These are phyloP conservation scores for Pleurotus tuoliensis DNA, from an alignment of 768 basidiomycete genomes.

Conservation along the genomic window DNA sequence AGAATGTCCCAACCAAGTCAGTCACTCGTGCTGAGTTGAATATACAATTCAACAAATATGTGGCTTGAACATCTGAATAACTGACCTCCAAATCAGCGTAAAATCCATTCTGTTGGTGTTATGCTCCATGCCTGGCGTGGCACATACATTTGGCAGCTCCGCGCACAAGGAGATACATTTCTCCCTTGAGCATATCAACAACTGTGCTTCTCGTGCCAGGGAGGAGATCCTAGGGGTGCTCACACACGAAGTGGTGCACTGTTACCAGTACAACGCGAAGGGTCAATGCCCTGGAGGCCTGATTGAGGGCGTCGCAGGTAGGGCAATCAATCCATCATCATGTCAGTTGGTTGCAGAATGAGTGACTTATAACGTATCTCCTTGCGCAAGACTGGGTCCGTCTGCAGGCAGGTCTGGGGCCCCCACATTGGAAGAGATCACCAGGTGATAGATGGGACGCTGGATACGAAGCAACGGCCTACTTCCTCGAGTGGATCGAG, in stretches of 20 bases:
- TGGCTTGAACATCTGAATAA: not conserved
- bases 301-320: constrained; percentile 76
- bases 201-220: constrained; percentile 32
- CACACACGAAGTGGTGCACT: constrained; percentile 72
- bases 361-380: not conserved
- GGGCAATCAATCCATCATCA: not conserved
- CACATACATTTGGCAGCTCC: constrained; percentile 54
- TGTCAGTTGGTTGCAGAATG: not conserved
- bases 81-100: constrained; percentile 33
- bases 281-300: constrained; percentile 65
- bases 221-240: constrained; percentile 67
- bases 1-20: constrained; percentile 34
- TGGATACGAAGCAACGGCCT: constrained; percentile 72
- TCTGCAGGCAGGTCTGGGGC: constrained; percentile 48
- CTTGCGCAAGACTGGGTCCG: constrained; percentile 62
- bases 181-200: constrained; percentile 59
- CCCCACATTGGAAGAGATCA: constrained; percentile 66
- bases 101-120: constrained; percentile 54
- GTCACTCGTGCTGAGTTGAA: constrained; percentile 5
- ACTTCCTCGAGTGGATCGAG: constrained; percentile 71
- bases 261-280: constrained; percentile 64
- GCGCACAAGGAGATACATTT: constrained; percentile 72
- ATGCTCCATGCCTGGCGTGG: constrained; percentile 65
- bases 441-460: constrained; percentile 61
- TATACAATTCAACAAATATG: not conserved